Percentiles rank a stretch among this genome's conserved stretches.
Evolutionary conservation across 78 protist genomes (phyloP).

Genomic region (Isochrysis galbana): DNA sequence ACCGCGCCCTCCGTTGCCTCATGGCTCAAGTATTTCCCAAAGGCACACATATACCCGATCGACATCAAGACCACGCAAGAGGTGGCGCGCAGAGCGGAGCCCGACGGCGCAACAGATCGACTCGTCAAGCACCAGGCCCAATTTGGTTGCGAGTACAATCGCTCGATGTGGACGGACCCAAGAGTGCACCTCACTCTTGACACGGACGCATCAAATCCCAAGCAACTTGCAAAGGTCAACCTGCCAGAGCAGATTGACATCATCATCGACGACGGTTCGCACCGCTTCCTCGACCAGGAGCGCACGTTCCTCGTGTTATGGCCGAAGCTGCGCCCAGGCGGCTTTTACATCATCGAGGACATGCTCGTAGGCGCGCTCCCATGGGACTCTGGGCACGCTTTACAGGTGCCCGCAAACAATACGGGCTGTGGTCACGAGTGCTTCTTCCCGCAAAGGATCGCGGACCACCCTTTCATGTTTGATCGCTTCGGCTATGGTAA

Average conservation of each 20-base stretch:
- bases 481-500: neutral
- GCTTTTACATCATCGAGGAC: slow-evolving; percentile 15
- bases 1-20: neutral
- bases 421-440: neutral
- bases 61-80: neutral
- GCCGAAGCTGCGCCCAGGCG: neutral
- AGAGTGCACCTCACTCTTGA: neutral
- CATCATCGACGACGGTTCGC: slow-evolving; percentile 27
- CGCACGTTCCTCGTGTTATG: neutral
- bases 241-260: neutral
- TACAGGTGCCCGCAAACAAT: neutral
- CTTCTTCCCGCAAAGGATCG: slow-evolving; percentile 6
- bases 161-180: neutral
- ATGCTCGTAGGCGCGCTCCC: slow-evolving; percentile 22
- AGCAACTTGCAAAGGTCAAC: neutral
- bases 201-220: neutral
- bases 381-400: neutral
- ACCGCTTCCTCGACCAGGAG: neutral
- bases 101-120: neutral
- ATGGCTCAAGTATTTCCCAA: neutral
- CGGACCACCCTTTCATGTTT: slow-evolving; percentile 7
- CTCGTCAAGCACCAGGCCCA: neutral
- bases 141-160: slow-evolving; percentile 13
- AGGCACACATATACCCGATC: slow-evolving; percentile 8
- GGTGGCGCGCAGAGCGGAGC: neutral